Evolutionary conservation across 768 basidiomycete genomes (phyloP).

Genomic region (Plicaturopsis crispa): DNA sequence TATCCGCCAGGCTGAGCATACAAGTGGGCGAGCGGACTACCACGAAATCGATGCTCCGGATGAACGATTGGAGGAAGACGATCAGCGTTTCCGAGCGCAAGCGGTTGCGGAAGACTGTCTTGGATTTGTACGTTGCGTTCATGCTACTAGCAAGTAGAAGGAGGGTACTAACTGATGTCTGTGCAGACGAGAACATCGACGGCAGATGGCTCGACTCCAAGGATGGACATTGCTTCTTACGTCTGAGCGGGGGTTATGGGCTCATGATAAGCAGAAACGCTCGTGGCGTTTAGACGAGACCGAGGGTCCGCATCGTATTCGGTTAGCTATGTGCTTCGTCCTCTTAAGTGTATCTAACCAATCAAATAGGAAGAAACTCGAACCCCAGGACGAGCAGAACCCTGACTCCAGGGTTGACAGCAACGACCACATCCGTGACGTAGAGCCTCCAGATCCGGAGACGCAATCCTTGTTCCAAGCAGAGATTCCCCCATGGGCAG

Average conservation of each 20-base stretch:
- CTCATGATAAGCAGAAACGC: conserved; percentile 35
- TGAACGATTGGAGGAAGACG: conserved; percentile 67
- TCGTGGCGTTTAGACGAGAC: conserved; percentile 86
- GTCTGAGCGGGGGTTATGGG: conserved; percentile 83
- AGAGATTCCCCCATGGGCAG: conserved; percentile 70
- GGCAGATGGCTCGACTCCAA: conserved; percentile 52
- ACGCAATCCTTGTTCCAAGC: conserved; percentile 39
- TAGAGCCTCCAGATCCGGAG: conserved; percentile 45
- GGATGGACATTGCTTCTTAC: conserved; percentile 58
- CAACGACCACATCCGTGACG: conserved; percentile 36
- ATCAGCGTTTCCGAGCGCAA: conserved; percentile 66
- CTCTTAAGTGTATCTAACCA: conserved; percentile 4
- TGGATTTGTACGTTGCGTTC: conserved; percentile 56
- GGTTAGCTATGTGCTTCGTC: conserved; percentile 36
- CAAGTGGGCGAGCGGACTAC: conserved; percentile 58
- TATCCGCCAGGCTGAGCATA: conserved; percentile 51
- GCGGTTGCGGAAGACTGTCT: conserved; percentile 56
- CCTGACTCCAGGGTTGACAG: conserved; percentile 40
- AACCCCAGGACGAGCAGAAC: conserved; percentile 43
- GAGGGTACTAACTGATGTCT: conserved; percentile 1
- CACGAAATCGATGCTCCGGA: conserved; percentile 53
- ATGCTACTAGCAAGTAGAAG: background rate
- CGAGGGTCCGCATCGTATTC: conserved; percentile 81
- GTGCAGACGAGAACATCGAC: conserved; percentile 65
- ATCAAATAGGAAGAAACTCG: conserved; percentile 66